Conservation (phyloP, 1,284 basidiomycete species). For the Boletus albobrunnescens region DNA sequence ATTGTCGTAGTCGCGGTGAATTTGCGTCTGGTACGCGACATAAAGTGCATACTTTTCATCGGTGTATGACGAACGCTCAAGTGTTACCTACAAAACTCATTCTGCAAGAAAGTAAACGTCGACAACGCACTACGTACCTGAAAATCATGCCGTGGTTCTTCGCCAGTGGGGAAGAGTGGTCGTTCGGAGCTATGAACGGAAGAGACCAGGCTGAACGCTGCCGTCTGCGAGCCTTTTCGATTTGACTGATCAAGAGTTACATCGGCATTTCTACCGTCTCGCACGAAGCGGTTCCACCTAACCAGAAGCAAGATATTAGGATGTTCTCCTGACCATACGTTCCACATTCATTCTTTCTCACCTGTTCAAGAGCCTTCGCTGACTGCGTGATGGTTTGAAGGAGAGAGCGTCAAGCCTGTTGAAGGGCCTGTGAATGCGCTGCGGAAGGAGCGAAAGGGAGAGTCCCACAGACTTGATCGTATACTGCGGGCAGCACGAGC, state of each 20-base stretch:
- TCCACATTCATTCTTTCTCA: conserved; percentile 29
- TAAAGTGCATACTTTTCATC: conserved; percentile 80
- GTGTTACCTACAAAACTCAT: conserved; percentile 48
- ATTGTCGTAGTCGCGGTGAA: conserved; percentile 69
- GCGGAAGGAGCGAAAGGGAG: conserved; percentile 4
- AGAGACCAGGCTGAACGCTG: conserved; percentile 37
- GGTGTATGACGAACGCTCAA: conserved; percentile 74
- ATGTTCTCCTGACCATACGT: not conserved
- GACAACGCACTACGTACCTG: conserved; percentile 42
- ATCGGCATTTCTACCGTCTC: conserved; percentile 43
- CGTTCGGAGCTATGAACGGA: conserved; percentile 43
- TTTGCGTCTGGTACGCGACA: conserved; percentile 68
- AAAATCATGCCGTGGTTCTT: conserved; percentile 40
- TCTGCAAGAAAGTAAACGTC: not conserved
- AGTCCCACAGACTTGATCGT: conserved; percentile 66
- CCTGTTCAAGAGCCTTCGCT: conserved; percentile 74
- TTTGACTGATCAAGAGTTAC: conserved; percentile 26
- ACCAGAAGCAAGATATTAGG: conserved; percentile 16
- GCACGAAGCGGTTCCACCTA: conserved; percentile 75
- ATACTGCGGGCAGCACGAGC: conserved; percentile 89
- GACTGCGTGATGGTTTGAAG: conserved; percentile 78
- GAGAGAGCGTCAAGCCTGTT: conserved; percentile 63
- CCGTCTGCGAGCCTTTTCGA: conserved; percentile 15
- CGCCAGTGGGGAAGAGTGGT: conserved; percentile 27
- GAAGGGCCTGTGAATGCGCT: not conserved